phyloP scores from a whole-genome alignment of 768 basidiomycete species.

The Cytidiella melzeri region DNA sequence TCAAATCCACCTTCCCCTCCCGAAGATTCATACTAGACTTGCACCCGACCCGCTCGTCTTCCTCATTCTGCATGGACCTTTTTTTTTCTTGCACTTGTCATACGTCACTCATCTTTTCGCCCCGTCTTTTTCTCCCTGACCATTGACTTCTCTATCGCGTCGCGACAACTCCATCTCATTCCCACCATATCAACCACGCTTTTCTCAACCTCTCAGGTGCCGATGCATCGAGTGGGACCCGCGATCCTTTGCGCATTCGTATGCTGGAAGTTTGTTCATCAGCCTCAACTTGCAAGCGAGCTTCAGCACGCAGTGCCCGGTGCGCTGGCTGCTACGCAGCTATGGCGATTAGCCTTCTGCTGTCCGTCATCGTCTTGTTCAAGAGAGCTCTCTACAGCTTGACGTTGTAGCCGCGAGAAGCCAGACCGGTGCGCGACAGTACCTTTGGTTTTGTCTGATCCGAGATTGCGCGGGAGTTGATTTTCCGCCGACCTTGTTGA shows the following conservation, averaged over 20 bases:
- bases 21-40: conserved; percentile 27
- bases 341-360: conserved; percentile 8
- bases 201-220: background rate
- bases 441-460: conserved; percentile 1
- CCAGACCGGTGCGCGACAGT: background rate
- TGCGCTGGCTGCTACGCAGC: conserved; percentile 33
- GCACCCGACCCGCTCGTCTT: background rate
- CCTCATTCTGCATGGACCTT: conserved; percentile 13
- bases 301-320: conserved; percentile 25
- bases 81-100: conserved; percentile 7
- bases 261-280: background rate
- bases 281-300: too few species aligned
- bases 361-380: background rate
- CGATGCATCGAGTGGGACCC: background rate
- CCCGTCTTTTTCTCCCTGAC: background rate
- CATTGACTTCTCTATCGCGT: background rate
- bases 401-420: background rate
- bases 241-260: background rate
- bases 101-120: conserved; percentile 4
- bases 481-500: conserved; percentile 8
- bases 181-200: background rate
- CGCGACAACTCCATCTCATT: background rate
- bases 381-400: background rate
- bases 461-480: conserved; percentile 8
- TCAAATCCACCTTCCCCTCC: conserved; percentile 37